phyloP scores from a whole-genome alignment of 2,329 filamentous ascomycete genomes.

The Epichloe sylvatica region DNA sequence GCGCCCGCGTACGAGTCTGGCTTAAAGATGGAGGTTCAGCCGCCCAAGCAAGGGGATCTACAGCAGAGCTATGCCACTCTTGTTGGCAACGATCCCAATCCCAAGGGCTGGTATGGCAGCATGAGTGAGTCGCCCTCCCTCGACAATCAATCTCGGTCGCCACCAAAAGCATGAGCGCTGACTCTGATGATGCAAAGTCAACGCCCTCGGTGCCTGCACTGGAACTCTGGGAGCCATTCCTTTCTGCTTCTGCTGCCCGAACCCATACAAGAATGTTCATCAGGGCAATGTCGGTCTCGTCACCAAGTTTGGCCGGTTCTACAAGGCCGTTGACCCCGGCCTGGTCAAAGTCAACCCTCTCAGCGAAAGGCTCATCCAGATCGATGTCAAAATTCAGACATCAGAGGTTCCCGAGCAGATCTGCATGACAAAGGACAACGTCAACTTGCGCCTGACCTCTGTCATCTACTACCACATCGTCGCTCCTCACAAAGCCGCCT shows the following conservation, averaged over 20 bases:
- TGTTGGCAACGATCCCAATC: slow-evolving; percentile 50
- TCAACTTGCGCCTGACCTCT: slow-evolving; percentile 81
- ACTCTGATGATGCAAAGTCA: slow-evolving; percentile 36
- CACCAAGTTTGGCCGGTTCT: slow-evolving; percentile 89
- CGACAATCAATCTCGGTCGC: background rate
- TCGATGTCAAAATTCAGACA: slow-evolving; percentile 99
- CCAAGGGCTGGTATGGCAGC: slow-evolving; percentile 76
- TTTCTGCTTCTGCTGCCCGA: slow-evolving; percentile 83
- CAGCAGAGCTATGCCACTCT: slow-evolving; percentile 65
- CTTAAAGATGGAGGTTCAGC: slow-evolving; percentile 57
- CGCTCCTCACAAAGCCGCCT: slow-evolving; percentile 89
- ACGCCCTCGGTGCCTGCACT: slow-evolving; percentile 56
- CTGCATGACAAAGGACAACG: slow-evolving; percentile 99
- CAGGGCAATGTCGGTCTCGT: slow-evolving; percentile 93
- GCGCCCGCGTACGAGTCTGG: slow-evolving; percentile 15
- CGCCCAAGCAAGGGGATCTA: slow-evolving; percentile 68
- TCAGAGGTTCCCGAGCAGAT: slow-evolving; percentile 92
- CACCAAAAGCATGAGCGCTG: background rate
- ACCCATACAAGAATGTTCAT: slow-evolving; percentile 83
- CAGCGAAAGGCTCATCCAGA: slow-evolving; percentile 74
- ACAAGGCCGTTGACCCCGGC: slow-evolving; percentile 89
- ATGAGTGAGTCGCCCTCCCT: slow-evolving; percentile 52
- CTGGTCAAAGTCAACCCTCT: slow-evolving; percentile 96
- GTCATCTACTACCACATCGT: slow-evolving; percentile 99
- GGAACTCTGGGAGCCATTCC: slow-evolving; percentile 77